Evolutionary conservation across 352 stramenopile genomes (phyloP).

Genomic region (Globisporangium spiculum): DNA sequence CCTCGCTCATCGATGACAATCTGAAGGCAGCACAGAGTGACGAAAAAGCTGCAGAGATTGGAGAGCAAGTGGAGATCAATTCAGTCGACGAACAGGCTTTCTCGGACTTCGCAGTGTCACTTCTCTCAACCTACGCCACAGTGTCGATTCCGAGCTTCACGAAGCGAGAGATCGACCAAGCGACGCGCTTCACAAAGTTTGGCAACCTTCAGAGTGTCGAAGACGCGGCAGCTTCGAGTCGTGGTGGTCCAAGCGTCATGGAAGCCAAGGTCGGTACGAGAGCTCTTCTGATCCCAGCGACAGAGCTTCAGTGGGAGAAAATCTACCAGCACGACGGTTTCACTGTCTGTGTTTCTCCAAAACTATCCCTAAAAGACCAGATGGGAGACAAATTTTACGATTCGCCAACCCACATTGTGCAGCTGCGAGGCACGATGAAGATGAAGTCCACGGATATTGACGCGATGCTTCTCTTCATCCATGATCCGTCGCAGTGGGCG

Average conservation of each 20-base stretch:
- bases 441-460: slow-evolving; percentile 23
- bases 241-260: neutral
- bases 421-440: slow-evolving; percentile 24
- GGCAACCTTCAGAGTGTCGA: slow-evolving; percentile 20
- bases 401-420: slow-evolving; percentile 10
- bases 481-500: slow-evolving; percentile 20
- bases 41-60: neutral
- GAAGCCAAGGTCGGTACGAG: slow-evolving; percentile 11
- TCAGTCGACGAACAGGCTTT: slow-evolving; percentile 25
- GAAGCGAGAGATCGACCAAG: slow-evolving; percentile 32
- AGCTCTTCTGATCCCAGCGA: slow-evolving; percentile 18
- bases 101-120: slow-evolving; percentile 24
- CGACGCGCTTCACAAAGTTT: slow-evolving; percentile 25
- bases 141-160: slow-evolving; percentile 32
- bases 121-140: slow-evolving; percentile 29
- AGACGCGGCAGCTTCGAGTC: neutral
- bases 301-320: slow-evolving; percentile 10
- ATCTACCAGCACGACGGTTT: slow-evolving; percentile 14
- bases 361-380: neutral
- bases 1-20: neutral
- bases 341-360: slow-evolving; percentile 16
- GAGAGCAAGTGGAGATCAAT: neutral
- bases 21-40: neutral
- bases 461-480: slow-evolving; percentile 20
- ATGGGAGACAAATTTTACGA: neutral